phyloP scores from a whole-genome alignment of 257 asterid genomes.

The Solanum clarkiae region DNA sequence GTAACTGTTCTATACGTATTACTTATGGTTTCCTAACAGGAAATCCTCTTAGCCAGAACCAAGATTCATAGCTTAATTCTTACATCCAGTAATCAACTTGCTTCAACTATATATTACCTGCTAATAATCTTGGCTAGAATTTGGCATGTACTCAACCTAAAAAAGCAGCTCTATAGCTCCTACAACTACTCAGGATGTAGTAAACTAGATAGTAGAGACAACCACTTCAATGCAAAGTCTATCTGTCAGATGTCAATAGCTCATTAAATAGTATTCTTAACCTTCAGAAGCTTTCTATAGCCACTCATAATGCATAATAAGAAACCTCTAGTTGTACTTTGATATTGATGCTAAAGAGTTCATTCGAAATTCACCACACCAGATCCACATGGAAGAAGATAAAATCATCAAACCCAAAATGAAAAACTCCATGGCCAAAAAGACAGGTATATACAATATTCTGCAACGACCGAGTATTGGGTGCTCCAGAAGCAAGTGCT shows the following conservation, averaged over 20 bases:
- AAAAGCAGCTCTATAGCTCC: neutral
- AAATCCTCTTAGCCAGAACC: neutral
- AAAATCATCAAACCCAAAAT: neutral
- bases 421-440: neutral
- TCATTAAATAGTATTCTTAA: neutral
- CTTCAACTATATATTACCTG: neutral
- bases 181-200: neutral
- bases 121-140: neutral
- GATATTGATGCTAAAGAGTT: neutral
- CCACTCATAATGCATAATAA: neutral
- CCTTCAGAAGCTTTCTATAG: neutral
- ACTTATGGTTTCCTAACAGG: neutral
- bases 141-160: neutral
- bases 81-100: neutral
- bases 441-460: constrained; percentile 41
- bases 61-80: neutral
- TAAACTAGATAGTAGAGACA: neutral
- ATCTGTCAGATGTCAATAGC: neutral
- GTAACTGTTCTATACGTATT: neutral
- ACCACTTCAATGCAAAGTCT: neutral
- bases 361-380: neutral
- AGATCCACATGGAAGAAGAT: neutral
- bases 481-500: constrained; percentile 72
- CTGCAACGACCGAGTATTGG: constrained; percentile 59
- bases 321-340: neutral